A percentile compares a stretch with the other conserved stretches of the same genome.
These are phyloP conservation scores for Meyerozyma carpophila DNA, from an alignment of 1,139 yeast species.

Conservation along the genomic window DNA sequence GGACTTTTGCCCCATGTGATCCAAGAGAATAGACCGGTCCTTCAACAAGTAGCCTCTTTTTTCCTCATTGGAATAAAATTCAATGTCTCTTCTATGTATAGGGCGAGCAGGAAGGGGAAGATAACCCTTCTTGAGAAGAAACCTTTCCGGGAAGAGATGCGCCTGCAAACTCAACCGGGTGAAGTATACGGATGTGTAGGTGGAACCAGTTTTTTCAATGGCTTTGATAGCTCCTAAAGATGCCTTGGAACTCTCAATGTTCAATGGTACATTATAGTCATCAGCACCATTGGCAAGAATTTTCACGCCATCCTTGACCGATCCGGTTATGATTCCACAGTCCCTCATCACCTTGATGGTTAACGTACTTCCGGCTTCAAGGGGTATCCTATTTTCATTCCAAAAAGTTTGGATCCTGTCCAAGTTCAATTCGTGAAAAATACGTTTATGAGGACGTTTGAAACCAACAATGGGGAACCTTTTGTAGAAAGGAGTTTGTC, in stretches of 20 bases:
- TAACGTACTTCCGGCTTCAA: conserved; percentile 59
- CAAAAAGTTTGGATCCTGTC: conserved; percentile 57
- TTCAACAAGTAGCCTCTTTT: conserved; percentile 70
- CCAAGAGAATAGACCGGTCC: conserved; percentile 34
- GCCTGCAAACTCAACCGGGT: conserved; percentile 64
- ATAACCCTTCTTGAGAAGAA: conserved; percentile 64
- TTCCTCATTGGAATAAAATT: conserved; percentile 65
- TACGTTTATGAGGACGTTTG: conserved; percentile 50
- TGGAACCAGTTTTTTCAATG: conserved; percentile 69
- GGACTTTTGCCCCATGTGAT: conserved; percentile 24
- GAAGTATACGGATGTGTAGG: conserved; percentile 68
- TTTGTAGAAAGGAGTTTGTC: conserved; percentile 91
- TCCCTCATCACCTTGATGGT: conserved; percentile 62
- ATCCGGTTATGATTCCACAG: conserved; percentile 67
- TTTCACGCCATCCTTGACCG: conserved; percentile 76
- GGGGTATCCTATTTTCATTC: conserved; percentile 62
- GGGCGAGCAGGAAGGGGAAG: conserved; percentile 87
- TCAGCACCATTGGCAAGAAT: conserved; percentile 66
- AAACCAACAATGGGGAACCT: conserved; percentile 91
- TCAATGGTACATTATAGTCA: conserved; percentile 52
- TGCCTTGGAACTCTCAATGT: conserved; percentile 79
- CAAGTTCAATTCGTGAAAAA: conserved; percentile 51
- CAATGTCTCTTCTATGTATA: conserved; percentile 72
- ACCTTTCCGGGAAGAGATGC: conserved; percentile 70
- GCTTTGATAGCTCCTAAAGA: conserved; percentile 66